Conservation (phyloP, 225 moss, liverwort and hornwort genomes). For the Neckera pumila region DNA sequence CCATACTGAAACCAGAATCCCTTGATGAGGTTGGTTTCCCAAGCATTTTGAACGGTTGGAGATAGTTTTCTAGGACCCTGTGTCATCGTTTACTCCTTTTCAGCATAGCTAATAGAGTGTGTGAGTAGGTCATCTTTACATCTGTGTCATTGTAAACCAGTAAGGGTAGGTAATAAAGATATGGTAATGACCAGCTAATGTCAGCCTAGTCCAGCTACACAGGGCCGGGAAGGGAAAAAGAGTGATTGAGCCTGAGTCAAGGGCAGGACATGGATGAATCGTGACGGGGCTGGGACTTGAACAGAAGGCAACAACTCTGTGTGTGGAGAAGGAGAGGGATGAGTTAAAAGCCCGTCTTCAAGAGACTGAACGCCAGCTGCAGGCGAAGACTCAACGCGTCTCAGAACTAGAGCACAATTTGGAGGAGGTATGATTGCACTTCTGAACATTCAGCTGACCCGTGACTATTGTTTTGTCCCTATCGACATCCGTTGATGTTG, state of each 20-base stretch:
- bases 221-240: conserved; percentile 30
- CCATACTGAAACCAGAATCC: conserved; percentile 60
- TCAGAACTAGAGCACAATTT: conserved; percentile 94
- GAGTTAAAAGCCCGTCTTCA: conserved; percentile 87
- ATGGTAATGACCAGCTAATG: conserved; percentile 29
- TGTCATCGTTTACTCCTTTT: conserved; percentile 1
- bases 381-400: conserved; percentile 83
- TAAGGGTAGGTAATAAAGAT: conserved; percentile 4
- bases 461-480: not conserved
- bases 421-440: conserved; percentile 62
- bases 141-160: not conserved
- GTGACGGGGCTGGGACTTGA: conserved; percentile 47
- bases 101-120: not conserved
- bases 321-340: conserved; percentile 99
- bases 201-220: conserved; percentile 37
- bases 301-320: conserved; percentile 80
- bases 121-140: conserved; percentile 10
- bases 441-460: not conserved
- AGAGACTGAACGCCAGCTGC: conserved; percentile 88
- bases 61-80: conserved; percentile 14
- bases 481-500: not conserved
- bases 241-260: conserved; percentile 36
- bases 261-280: conserved; percentile 35
- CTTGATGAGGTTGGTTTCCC: conserved; percentile 69
- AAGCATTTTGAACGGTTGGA: conserved; percentile 21